Evolutionary conservation across 495 filamentous ascomycete genomes (phyloP).

Genomic region (Trichoderma gamsii): DNA sequence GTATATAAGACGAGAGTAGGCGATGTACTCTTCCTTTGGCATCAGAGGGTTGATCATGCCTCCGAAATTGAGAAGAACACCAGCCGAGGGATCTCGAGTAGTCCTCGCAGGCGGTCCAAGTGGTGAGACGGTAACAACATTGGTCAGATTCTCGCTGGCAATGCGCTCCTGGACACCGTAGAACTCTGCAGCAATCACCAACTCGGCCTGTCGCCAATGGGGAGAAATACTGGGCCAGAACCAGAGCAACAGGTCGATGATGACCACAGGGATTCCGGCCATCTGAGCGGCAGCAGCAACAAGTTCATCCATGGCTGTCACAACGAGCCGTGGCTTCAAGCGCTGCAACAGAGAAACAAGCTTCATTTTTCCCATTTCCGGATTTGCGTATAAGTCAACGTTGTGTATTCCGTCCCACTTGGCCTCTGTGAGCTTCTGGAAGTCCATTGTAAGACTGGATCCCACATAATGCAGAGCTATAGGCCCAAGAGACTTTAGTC

Average conservation of each 20-base stretch:
- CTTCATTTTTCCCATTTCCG: not conserved
- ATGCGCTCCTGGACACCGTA: conserved; percentile 5
- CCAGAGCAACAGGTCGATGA: conserved; percentile 5
- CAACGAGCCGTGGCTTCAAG: conserved; percentile 8
- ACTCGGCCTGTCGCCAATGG: not conserved
- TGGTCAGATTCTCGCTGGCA: not conserved
- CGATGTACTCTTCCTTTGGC: not conserved
- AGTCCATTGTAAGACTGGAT: not conserved
- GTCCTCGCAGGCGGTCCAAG: not conserved
- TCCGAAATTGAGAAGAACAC: conserved; percentile 5
- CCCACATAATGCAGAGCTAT: conserved; percentile 4
- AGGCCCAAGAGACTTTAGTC: not conserved
- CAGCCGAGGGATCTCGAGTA: not conserved
- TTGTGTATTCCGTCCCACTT: not conserved
- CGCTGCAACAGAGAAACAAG: not conserved
- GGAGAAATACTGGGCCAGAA: not conserved
- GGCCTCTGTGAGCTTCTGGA: not conserved
- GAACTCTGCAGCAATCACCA: conserved; percentile 3
- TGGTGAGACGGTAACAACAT: not conserved
- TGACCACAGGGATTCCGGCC: not conserved
- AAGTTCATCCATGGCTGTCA: not conserved
- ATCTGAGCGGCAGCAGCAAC: not conserved
- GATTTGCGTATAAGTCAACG: not conserved
- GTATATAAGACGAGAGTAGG: not conserved
- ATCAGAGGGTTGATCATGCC: conserved; percentile 6